These are phyloP conservation scores for Calonectria pseudoturangicola DNA, from an alignment of 2,329 filamentous ascomycete species.

Conservation along the genomic window DNA sequence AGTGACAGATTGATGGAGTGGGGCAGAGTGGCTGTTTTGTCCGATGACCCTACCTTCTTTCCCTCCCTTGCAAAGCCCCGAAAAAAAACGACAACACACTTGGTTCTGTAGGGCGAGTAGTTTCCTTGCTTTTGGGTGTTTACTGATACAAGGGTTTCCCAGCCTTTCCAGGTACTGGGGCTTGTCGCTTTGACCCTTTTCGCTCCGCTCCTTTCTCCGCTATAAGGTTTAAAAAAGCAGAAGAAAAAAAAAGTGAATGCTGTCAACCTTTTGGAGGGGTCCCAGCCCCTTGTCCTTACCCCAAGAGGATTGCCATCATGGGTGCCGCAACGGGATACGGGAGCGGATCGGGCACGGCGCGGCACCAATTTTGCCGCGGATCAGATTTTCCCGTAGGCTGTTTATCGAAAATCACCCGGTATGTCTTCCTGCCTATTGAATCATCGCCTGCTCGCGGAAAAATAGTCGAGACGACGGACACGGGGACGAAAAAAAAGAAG, in stretches of 20 bases:
- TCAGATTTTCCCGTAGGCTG: background rate
- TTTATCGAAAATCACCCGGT: background rate
- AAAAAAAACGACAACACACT: background rate
- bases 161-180: conserved; percentile 3
- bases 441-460: background rate
- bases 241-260: background rate
- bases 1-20: background rate
- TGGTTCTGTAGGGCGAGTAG: conserved; percentile 15
- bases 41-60: background rate
- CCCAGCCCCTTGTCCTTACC: background rate
- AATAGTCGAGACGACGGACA: background rate
- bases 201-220: conserved; percentile 3
- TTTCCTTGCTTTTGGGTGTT: background rate
- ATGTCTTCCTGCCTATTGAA: background rate
- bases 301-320: conserved; percentile 4
- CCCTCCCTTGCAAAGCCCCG: background rate
- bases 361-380: conserved; percentile 13
- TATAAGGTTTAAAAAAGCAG: conserved; percentile 1
- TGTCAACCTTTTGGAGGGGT: background rate
- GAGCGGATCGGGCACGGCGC: conserved; percentile 27
- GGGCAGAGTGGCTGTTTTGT: background rate
- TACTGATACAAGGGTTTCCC: conserved; percentile 8
- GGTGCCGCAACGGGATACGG: conserved; percentile 12
- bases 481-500: background rate
- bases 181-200: conserved; percentile 22